These are phyloP conservation scores for Neurospora hispaniola DNA, from an alignment of 495 filamentous ascomycete species.

Conservation along the genomic window DNA sequence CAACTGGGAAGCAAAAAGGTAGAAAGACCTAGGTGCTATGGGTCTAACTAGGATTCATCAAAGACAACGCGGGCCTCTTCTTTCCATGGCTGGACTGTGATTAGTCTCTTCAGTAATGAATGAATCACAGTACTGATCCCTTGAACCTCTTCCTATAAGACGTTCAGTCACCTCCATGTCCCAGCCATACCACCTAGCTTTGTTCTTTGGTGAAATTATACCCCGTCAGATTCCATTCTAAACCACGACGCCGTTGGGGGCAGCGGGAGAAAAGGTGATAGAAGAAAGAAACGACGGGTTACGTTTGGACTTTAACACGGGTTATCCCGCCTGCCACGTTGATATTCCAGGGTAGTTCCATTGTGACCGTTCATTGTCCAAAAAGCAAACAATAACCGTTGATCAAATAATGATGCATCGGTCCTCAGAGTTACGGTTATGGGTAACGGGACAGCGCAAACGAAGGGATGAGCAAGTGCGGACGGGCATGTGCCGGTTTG, in stretches of 20 bases:
- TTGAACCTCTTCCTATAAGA: not conserved
- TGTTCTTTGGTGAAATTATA: not conserved
- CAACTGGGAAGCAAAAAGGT: not conserved
- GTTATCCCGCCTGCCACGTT: not conserved
- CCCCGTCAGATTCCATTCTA: not conserved
- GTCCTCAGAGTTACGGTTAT: not conserved
- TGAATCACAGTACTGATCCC: not conserved
- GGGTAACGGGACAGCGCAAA: not conserved
- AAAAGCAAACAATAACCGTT: not conserved
- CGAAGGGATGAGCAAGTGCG: not conserved
- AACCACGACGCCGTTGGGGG: not conserved
- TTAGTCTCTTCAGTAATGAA: not conserved
- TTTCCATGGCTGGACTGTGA: not conserved
- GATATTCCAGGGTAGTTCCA: not conserved
- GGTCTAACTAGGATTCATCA: not conserved
- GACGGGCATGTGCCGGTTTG: too few species aligned
- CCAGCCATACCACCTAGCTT: not conserved
- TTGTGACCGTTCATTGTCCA: not conserved
- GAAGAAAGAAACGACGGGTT: not conserved
- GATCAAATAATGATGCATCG: not conserved
- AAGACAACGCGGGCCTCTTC: not conserved
- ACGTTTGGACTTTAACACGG: not conserved
- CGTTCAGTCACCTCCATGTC: not conserved
- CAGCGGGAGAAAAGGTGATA: not conserved
- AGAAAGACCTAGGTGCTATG: not conserved